These are phyloP conservation scores for Penicillium sp. DNA, from an alignment of 2,329 filamentous ascomycete species.

Conservation along the genomic window DNA sequence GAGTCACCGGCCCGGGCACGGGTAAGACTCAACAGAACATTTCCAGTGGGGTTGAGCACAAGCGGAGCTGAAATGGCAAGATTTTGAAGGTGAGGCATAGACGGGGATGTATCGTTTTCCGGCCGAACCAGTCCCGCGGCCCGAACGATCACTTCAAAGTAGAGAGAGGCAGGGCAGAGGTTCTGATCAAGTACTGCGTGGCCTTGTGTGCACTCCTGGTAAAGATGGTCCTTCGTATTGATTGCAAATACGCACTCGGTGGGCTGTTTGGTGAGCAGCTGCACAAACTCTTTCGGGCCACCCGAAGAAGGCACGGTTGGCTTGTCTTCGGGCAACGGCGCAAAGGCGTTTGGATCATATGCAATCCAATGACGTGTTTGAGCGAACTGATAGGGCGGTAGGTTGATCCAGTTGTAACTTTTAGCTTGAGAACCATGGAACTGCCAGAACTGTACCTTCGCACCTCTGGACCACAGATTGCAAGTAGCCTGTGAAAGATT, in stretches of 20 bases:
- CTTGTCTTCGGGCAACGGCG: neutral
- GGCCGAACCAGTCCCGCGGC: neutral
- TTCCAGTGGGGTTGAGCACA: neutral
- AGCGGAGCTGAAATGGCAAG: neutral
- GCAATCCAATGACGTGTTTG: neutral
- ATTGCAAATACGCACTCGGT: neutral
- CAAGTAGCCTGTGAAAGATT: neutral
- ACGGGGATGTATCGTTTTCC: neutral
- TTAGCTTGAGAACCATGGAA: neutral
- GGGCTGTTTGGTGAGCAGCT: neutral
- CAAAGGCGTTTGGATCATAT: neutral
- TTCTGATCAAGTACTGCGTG: neutral
- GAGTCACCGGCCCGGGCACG: neutral
- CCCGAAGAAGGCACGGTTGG: neutral
- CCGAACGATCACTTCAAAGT: neutral
- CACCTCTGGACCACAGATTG: neutral
- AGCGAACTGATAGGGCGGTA: constrained; percentile 1
- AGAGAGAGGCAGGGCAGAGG: neutral
- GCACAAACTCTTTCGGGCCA: neutral
- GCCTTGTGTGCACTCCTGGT: neutral
- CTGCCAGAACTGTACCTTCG: neutral
- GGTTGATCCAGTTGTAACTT: neutral
- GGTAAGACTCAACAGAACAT: neutral
- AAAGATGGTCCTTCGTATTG: neutral
- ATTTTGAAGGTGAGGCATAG: neutral